Percentiles rank a stretch among this genome's conserved stretches.
These are phyloP conservation scores for Amyloporia xantha DNA, from an alignment of 768 basidiomycete species.

Conservation along the genomic window DNA sequence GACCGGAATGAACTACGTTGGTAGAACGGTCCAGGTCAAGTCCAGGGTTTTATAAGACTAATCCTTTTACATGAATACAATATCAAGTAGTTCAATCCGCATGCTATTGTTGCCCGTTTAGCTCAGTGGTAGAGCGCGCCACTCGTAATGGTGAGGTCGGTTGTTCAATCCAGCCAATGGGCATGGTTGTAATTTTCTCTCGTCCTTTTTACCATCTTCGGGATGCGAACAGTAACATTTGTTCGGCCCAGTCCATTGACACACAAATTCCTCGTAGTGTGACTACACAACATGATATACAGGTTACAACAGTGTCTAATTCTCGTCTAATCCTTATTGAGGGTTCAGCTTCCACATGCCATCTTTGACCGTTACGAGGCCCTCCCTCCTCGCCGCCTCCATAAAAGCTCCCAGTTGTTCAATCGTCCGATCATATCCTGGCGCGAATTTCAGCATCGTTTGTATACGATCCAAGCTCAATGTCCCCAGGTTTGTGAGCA, in stretches of 20 bases:
- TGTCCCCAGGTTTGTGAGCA: constrained; percentile 81
- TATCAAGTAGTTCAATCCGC: too few relatives aligned
- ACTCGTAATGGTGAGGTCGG: constrained; percentile 44
- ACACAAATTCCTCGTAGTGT: too few relatives aligned
- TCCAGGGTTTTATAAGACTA: not conserved
- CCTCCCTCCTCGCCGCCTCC: constrained; percentile 75
- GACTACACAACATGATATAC: too few relatives aligned
- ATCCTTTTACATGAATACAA: too few relatives aligned
- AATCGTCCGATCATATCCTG: constrained; percentile 70
- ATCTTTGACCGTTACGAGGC: constrained; percentile 61
- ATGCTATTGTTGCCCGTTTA: constrained; percentile 42
- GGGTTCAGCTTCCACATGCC: constrained; percentile 58
- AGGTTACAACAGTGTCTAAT: too few relatives aligned
- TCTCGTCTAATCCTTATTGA: constrained; percentile 1
- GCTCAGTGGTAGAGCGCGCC: constrained; percentile 59
- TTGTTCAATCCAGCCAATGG: constrained; percentile 35
- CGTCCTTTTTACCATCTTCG: not conserved
- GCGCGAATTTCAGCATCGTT: constrained; percentile 78
- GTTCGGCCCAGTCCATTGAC: too few relatives aligned
- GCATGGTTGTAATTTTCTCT: constrained; percentile 13
- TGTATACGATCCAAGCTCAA: constrained; percentile 82
- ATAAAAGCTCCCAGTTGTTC: constrained; percentile 78
- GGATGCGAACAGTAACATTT: too few relatives aligned
- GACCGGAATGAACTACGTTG: not conserved
- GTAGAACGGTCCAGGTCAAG: not conserved